Percentiles rank a stretch among this genome's conserved stretches.
Evolutionary conservation across 2,329 filamentous ascomycete species (phyloP).

Genomic region (Lithohypha guttulata): DNA sequence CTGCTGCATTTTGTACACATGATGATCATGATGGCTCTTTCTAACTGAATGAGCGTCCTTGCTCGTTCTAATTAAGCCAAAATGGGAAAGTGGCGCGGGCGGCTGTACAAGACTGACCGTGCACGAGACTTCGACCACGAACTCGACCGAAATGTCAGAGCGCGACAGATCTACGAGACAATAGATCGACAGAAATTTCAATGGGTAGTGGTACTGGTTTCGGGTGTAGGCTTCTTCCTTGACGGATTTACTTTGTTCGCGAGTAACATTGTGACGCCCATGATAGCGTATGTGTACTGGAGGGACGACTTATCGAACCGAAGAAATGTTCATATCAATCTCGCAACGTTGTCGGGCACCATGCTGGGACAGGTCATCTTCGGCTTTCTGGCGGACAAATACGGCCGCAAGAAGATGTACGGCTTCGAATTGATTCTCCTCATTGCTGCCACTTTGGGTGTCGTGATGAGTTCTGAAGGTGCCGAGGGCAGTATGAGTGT

Average conservation of each 20-base stretch:
- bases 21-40: no score
- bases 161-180: conserved; percentile 35
- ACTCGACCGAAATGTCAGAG: conserved; percentile 34
- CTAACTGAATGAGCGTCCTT: no score
- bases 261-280: conserved; percentile 41
- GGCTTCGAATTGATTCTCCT: conserved; percentile 39
- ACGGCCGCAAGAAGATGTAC: conserved; percentile 42
- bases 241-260: conserved; percentile 41
- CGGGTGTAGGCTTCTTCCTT: conserved; percentile 41
- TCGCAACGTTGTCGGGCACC: conserved; percentile 37
- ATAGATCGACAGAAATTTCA: conserved; percentile 34
- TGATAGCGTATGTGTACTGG: conserved; percentile 41
- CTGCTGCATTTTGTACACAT: neutral
- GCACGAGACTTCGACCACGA: conserved; percentile 36
- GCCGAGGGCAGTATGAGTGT: conserved; percentile 34
- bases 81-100: conserved; percentile 13
- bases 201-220: conserved; percentile 36
- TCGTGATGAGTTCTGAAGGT: conserved; percentile 37
- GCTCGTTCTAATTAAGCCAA: neutral
- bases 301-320: conserved; percentile 26
- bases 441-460: conserved; percentile 37
- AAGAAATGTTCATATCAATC: conserved; percentile 34
- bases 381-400: conserved; percentile 37
- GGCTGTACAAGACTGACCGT: conserved; percentile 34
- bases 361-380: conserved; percentile 39